Percentiles rank a stretch among this genome's conserved stretches.
These are phyloP conservation scores for Cladosporium velox DNA, from an alignment of 2,329 filamentous ascomycete species.

Conservation along the genomic window DNA sequence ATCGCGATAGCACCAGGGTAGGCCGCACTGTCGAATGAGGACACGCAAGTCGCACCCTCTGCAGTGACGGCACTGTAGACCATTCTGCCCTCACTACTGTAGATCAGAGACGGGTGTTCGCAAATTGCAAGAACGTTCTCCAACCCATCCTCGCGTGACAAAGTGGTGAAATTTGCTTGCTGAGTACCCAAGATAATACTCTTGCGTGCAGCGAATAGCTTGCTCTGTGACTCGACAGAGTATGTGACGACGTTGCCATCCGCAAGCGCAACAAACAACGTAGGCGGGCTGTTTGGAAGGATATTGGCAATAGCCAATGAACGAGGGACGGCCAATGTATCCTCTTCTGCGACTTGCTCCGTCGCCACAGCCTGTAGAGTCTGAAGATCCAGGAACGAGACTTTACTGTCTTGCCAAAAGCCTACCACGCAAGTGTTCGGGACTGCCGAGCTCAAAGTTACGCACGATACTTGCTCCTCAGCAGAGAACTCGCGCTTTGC, in stretches of 20 bases:
- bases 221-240: conserved; percentile 62
- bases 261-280: conserved; percentile 85
- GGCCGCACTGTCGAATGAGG: conserved; percentile 76
- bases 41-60: conserved; percentile 78
- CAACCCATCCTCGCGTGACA: conserved; percentile 67
- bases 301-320: conserved; percentile 79
- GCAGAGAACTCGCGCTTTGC: conserved; percentile 62
- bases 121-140: conserved; percentile 90
- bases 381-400: conserved; percentile 71
- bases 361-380: conserved; percentile 67
- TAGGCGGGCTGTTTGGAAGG: conserved; percentile 66
- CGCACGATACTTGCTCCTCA: conserved; percentile 79
- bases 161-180: conserved; percentile 75
- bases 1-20: conserved; percentile 81
- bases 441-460: conserved; percentile 69
- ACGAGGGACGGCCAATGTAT: conserved; percentile 77
- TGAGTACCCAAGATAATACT: conserved; percentile 83
- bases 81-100: conserved; percentile 81
- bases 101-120: conserved; percentile 91
- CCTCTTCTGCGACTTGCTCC: conserved; percentile 56
- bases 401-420: conserved; percentile 80
- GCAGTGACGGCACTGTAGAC: conserved; percentile 93
- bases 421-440: conserved; percentile 73
- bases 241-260: conserved; percentile 90
- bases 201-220: conserved; percentile 70